Evolutionary conservation across 306 rosid species (phyloP).

Genomic region (Medicago truncatula): DNA sequence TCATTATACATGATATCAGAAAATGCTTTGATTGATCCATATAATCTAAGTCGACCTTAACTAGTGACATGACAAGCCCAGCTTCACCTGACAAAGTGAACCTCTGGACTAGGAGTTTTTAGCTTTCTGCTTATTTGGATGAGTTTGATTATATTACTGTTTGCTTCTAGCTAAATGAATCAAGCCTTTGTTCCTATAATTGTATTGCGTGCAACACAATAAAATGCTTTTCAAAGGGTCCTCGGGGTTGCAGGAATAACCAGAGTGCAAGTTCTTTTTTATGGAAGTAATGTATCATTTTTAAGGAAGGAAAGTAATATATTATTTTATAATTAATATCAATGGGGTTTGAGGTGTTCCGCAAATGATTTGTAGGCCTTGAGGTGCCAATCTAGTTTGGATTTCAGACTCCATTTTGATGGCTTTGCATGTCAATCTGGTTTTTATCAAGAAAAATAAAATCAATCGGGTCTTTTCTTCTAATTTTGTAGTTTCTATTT

Average conservation of each 20-base stretch:
- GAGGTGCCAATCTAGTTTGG: not conserved
- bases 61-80: not conserved
- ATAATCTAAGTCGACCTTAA: not conserved
- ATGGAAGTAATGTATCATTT: too few relatives aligned
- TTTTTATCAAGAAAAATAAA: not conserved
- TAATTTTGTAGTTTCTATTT: not conserved
- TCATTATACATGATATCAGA: not conserved
- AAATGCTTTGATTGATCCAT: constrained; percentile 8
- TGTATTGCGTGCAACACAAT: not conserved
- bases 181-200: not conserved
- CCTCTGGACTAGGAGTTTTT: not conserved
- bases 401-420: not conserved
- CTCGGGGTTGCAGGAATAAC: not conserved
- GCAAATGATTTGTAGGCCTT: not conserved
- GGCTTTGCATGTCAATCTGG: not conserved
- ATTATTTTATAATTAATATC: not conserved
- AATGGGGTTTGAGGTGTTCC: not conserved
- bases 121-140: not conserved
- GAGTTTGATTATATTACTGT: not conserved
- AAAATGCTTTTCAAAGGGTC: not conserved
- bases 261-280: not conserved
- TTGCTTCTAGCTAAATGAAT: not conserved
- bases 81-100: not conserved
- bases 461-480: not conserved
- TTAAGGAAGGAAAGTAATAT: too few relatives aligned